phyloP scores from a whole-genome alignment of 148 eudicot species.

The Camellia granthamiana region DNA sequence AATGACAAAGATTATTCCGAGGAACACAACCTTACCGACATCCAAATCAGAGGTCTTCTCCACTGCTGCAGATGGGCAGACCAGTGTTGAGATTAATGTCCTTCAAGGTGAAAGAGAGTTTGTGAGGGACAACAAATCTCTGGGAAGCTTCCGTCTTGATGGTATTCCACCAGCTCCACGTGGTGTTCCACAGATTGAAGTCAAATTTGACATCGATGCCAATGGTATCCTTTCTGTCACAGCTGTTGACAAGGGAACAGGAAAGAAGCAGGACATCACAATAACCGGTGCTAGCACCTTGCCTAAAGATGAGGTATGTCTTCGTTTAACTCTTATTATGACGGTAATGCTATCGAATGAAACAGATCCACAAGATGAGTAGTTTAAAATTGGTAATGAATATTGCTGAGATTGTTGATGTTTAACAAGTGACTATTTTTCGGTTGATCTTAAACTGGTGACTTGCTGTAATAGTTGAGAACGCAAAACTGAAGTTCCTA shows the following conservation, averaged over 20 bases:
- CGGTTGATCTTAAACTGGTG: background rate
- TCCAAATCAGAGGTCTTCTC: conserved; percentile 59
- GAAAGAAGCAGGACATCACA: no score
- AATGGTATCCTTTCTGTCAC: no score
- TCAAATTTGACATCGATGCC: no score
- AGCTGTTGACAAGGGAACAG: no score
- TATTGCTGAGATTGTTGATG: background rate
- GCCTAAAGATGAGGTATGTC: conserved; percentile 47
- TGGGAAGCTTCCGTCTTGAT: conserved; percentile 16
- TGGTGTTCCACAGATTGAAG: no score
- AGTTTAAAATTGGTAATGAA: background rate
- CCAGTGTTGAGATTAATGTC: conserved; percentile 52
- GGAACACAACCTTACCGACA: conserved; percentile 50
- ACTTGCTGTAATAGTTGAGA: background rate
- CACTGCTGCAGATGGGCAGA: conserved; percentile 59
- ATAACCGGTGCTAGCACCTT: conserved; percentile 35
- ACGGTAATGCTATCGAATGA: background rate
- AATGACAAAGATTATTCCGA: background rate
- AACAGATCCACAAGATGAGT: background rate
- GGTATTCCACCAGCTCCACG: no score
- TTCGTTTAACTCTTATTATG: background rate
- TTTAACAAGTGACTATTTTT: background rate
- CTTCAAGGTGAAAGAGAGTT: conserved; percentile 53
- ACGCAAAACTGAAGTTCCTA: background rate
- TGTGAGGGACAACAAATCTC: conserved; percentile 47